Conservation (phyloP, 23 red algal species). For the Gracilaria domingensis region DNA sequence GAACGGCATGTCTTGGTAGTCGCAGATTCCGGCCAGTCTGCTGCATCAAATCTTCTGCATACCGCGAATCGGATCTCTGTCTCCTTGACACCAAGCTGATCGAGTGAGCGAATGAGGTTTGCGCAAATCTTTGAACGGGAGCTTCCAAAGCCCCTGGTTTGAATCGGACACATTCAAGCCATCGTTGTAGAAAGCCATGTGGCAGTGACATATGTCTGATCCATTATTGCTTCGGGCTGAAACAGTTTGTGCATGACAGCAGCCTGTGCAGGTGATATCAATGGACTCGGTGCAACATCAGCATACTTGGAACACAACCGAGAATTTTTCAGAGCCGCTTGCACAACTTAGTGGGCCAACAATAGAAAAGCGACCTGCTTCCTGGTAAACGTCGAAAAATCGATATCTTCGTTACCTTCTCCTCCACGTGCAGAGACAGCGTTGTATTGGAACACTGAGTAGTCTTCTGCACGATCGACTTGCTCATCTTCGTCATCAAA, state of each 20-base stretch:
- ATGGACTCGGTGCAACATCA: constrained; percentile 14
- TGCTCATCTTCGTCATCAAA: constrained; percentile 34
- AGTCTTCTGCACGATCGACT: not conserved
- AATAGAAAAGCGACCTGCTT: constrained; percentile 54
- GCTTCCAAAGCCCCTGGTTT: constrained; percentile 59
- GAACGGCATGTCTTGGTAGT: constrained; percentile 54
- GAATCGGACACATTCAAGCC: constrained; percentile 51
- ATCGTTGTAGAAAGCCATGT: constrained; percentile 42
- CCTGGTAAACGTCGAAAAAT: constrained; percentile 20
- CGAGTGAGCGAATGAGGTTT: constrained; percentile 29
- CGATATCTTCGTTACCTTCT: not conserved
- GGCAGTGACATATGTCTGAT: constrained; percentile 41
- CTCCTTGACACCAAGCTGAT: constrained; percentile 52
- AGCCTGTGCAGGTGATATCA: constrained; percentile 35
- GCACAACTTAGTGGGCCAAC: constrained; percentile 55
- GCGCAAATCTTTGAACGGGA: constrained; percentile 48
- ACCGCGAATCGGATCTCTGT: constrained; percentile 40
- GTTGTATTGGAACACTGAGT: not conserved
- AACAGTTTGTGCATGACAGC: constrained; percentile 42
- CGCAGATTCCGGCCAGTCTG: constrained; percentile 44
- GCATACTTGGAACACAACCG: constrained; percentile 19
- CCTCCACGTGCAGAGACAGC: not conserved
- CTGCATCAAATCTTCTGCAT: constrained; percentile 28
- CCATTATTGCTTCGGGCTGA: constrained; percentile 52
- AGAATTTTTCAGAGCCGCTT: constrained; percentile 35